phyloP scores from a whole-genome alignment of 2,329 filamentous ascomycete species.

The Paracoccidioides lutzii region DNA sequence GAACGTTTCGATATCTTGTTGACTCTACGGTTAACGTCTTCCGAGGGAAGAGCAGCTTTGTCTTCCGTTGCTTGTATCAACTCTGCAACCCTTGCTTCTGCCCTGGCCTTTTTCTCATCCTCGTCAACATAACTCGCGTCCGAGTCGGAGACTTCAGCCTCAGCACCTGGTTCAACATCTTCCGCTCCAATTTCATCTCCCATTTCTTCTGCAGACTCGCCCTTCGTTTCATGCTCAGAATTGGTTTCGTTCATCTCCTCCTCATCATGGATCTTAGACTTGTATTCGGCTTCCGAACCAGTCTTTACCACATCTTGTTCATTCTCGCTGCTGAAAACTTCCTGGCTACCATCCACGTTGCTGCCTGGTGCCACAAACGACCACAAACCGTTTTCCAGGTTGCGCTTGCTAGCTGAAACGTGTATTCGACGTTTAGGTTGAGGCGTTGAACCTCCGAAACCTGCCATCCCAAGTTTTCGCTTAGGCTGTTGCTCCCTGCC shows the following conservation, averaged over 20 bases:
- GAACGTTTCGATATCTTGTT: constrained; percentile 32
- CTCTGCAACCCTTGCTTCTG: constrained; percentile 30
- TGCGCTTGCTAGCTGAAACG: constrained; percentile 24
- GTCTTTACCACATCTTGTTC: constrained; percentile 13
- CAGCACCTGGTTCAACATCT: background rate
- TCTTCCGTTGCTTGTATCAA: constrained; percentile 37
- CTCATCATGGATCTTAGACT: constrained; percentile 3
- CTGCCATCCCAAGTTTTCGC: constrained; percentile 19
- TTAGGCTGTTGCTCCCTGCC: constrained; percentile 37
- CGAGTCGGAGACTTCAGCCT: constrained; percentile 5
- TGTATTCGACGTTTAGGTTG: constrained; percentile 30
- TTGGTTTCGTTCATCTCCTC: constrained; percentile 5
- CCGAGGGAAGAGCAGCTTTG: constrained; percentile 28
- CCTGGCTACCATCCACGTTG: constrained; percentile 16
- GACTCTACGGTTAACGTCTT: constrained; percentile 30
- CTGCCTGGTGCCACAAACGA: constrained; percentile 45
- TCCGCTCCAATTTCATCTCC: background rate
- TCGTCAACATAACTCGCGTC: constrained; percentile 41
- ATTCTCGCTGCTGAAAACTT: constrained; percentile 8
- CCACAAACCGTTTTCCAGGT: constrained; percentile 36
- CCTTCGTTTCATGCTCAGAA: background rate
- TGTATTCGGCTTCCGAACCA: constrained; percentile 3
- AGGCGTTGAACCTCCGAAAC: constrained; percentile 12
- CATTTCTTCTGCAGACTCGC: background rate
- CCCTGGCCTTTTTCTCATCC: constrained; percentile 38